Evolutionary conservation across 805 yeast genomes (phyloP), one percentile per base, ranked within the genome.

Genomic region (Wickerhamomyces chaumierensis): DNA sequence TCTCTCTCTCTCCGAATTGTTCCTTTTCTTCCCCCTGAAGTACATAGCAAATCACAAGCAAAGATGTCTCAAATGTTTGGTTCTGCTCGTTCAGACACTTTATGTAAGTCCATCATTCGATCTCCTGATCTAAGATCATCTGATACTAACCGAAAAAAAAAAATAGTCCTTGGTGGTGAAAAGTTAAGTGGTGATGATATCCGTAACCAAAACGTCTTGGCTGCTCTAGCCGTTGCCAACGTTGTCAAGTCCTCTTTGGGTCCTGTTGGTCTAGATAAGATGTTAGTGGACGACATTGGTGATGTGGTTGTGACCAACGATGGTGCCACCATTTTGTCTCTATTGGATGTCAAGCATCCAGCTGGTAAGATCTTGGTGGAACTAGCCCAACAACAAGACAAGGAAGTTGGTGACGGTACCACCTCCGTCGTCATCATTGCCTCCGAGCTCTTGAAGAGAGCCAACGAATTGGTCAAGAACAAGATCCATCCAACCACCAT

Each of bases 241-340:
- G 73, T 92, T 42, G 98, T 90, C 35, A 90, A 90, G 61, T 80
- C 96, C 13, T 88, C 97, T 2, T 67, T 92, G 41, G 99, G 99
- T 4, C 99, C 99, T 8, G 97, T 92, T 28, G 99, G 99, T 20
- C 70, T 92, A 38, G 99, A 92, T 65, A 92, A 92, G 66, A 92
- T 92, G 96, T 71, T 92, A 36, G 99, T 92, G 31, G 99, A 92
- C 62, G 98, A 92, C 55, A 94, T 92, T 62, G 98, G 98, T 46
- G 98, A 94, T 63, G 96, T 92, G 35, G 88, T 96, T 5, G 96
- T 92, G 37, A 92, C 99, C 35, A 92, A 92, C 62, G 99, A 92
- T 62, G 99, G 99, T 48, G 98, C 99, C 42, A 92, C 98, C 4
- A 92, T 92, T 52, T 68, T 92, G 46, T 73, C 86, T 9, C 63